phyloP scores from a whole-genome alignment of 805 yeast genomes.

The Candida multigemmis region DNA sequence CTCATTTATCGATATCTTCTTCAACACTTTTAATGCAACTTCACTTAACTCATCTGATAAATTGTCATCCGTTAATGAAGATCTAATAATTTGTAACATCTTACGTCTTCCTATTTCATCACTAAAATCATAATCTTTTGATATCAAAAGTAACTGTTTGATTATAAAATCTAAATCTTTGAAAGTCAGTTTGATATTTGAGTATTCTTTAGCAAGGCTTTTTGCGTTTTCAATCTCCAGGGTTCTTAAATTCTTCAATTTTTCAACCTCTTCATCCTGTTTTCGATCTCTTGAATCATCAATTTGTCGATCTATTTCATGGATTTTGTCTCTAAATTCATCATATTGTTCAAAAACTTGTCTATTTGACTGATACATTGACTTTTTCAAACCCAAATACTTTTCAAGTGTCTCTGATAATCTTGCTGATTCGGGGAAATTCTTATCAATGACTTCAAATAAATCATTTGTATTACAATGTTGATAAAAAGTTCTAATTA shows the following conservation, averaged over 20 bases:
- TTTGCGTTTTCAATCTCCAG: conserved; percentile 8
- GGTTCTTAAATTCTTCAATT: conserved; percentile 7
- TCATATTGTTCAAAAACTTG: conserved; percentile 11
- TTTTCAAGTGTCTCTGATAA: conserved; percentile 51
- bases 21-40: conserved; percentile 54
- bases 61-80: conserved; percentile 48
- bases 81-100: conserved; percentile 42
- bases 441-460: conserved; percentile 49
- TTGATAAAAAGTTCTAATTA: conserved; percentile 58
- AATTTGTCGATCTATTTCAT: conserved; percentile 6
- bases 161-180: conserved; percentile 64
- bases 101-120: conserved; percentile 87
- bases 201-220: conserved; percentile 9
- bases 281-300: conserved; percentile 7
- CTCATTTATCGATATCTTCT: conserved; percentile 66
- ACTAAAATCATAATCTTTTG: conserved; percentile 70
- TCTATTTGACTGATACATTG: conserved; percentile 12
- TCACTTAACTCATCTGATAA: conserved; percentile 46
- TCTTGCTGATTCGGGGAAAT: conserved; percentile 72
- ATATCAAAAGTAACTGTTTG: conserved; percentile 60
- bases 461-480: conserved; percentile 50
- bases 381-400: conserved; percentile 43
- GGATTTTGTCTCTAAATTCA: conserved; percentile 4
- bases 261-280: conserved; percentile 5
- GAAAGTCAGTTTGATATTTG: conserved; percentile 28